These are phyloP conservation scores for Thelonectria blattea DNA, from an alignment of 2,329 filamentous ascomycete species.

Conservation along the genomic window DNA sequence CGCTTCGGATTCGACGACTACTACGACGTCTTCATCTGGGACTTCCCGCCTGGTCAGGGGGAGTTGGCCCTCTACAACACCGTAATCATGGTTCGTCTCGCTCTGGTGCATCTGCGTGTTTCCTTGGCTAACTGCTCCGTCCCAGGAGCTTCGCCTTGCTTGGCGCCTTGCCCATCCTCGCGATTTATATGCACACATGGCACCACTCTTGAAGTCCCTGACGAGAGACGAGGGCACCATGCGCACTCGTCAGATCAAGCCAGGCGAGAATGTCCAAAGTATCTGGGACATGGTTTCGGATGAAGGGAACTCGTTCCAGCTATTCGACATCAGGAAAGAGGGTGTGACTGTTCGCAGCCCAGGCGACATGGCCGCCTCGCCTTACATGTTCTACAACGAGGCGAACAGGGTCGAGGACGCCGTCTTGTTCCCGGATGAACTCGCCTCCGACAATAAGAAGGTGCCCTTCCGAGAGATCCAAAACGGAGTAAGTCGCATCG, in stretches of 20 bases:
- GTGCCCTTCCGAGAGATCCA: slow-evolving; percentile 32
- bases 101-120: no score
- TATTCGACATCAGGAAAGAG: slow-evolving; percentile 19
- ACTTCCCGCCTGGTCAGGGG: slow-evolving; percentile 32
- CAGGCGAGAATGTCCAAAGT: slow-evolving; percentile 30
- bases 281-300: slow-evolving; percentile 35
- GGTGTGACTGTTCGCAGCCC: slow-evolving; percentile 10
- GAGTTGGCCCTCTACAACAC: slow-evolving; percentile 28
- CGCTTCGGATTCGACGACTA: slow-evolving; percentile 38
- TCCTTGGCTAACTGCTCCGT: not conserved
- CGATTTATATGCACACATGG: slow-evolving; percentile 35
- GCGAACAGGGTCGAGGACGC: slow-evolving; percentile 33
- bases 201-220: slow-evolving; percentile 29
- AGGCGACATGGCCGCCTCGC: slow-evolving; percentile 1
- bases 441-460: slow-evolving; percentile 15
- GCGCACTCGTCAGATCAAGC: slow-evolving; percentile 34
- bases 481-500: slow-evolving; percentile 33
- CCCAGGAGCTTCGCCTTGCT: slow-evolving; percentile 36
- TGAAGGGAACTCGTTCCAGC: slow-evolving; percentile 23
- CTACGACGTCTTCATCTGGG: slow-evolving; percentile 40
- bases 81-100: slow-evolving; percentile 22
- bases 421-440: slow-evolving; percentile 37
- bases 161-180: slow-evolving; percentile 33
- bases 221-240: slow-evolving; percentile 33
- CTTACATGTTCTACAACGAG: slow-evolving; percentile 38